These are phyloP conservation scores for Imleria badia DNA, from an alignment of 768 basidiomycete species.

Conservation along the genomic window DNA sequence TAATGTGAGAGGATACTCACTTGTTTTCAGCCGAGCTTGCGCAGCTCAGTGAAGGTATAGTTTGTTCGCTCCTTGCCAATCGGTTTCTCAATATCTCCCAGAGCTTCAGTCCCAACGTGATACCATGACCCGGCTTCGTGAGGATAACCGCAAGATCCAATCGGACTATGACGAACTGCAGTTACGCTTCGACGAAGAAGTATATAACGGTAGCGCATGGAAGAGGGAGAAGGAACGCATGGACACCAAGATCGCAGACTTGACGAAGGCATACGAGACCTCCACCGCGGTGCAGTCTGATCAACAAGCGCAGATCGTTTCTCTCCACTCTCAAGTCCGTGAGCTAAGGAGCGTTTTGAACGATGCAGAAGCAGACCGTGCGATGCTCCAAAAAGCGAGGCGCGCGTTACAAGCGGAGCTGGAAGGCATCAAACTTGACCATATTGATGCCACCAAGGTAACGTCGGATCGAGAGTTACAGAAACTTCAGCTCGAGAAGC, in stretches of 20 bases:
- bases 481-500: conserved; percentile 73
- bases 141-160: conserved; percentile 76
- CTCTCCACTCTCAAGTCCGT: conserved; percentile 82
- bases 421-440: conserved; percentile 76
- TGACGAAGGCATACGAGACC: conserved; percentile 73
- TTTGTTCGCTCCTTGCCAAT: background rate
- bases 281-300: conserved; percentile 71
- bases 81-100: conserved; percentile 26
- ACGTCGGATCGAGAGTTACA: conserved; percentile 75
- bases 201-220: conserved; percentile 77
- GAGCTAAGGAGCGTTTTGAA: conserved; percentile 79
- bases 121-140: conserved; percentile 69
- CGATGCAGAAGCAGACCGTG: conserved; percentile 81
- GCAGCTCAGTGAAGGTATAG: conserved; percentile 72
- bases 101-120: conserved; percentile 81
- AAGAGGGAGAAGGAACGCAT: conserved; percentile 86
- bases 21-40: conserved; percentile 62
- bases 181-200: conserved; percentile 71
- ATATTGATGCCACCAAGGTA: conserved; percentile 66
- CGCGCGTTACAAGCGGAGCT: conserved; percentile 78
- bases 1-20: conserved; percentile 6
- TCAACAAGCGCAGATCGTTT: conserved; percentile 81
- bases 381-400: conserved; percentile 78
- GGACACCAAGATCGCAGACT: conserved; percentile 76
- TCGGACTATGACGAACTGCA: conserved; percentile 78